Evolutionary conservation across 768 basidiomycete genomes (phyloP).

Genomic region (Rhodotorula sphaerocarpa): DNA sequence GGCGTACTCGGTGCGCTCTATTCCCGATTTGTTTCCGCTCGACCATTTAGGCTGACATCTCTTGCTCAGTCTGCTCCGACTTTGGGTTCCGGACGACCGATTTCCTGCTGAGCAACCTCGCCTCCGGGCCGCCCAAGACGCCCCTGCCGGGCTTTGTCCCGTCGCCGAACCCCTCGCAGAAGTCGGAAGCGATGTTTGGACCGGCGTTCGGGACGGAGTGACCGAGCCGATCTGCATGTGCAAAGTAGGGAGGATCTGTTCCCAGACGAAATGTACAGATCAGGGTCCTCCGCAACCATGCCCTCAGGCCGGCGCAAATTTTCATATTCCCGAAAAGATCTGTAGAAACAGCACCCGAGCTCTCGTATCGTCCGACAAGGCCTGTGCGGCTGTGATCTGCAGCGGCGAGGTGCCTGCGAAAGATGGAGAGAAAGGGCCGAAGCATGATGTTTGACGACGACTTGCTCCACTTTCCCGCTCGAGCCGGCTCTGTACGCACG

Average conservation of each 20-base stretch:
- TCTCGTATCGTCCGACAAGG: too few relatives aligned
- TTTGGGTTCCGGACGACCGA: constrained; percentile 31
- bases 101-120: constrained; percentile 8
- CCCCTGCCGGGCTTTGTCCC: constrained; percentile 21
- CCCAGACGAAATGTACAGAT: too few relatives aligned
- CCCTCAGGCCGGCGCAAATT: too few relatives aligned
- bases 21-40: not conserved
- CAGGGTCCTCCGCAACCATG: too few relatives aligned
- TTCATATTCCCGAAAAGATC: too few relatives aligned
- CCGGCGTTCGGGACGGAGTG: not conserved
- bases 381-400: too few relatives aligned
- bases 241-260: not conserved
- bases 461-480: too few relatives aligned
- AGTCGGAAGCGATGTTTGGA: not conserved
- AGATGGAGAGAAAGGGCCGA: too few relatives aligned
- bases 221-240: not conserved
- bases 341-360: too few relatives aligned
- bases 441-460: too few relatives aligned
- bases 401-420: too few relatives aligned
- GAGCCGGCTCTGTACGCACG: too few relatives aligned
- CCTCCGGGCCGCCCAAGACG: constrained; percentile 2
- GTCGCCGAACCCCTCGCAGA: constrained; percentile 2
- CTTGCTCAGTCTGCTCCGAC: constrained; percentile 22
- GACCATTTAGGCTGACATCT: not conserved
- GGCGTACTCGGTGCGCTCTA: constrained; percentile 55